Evolutionary conservation across 495 filamentous ascomycete genomes (phyloP).

Genomic region (Xylaria venustula): DNA sequence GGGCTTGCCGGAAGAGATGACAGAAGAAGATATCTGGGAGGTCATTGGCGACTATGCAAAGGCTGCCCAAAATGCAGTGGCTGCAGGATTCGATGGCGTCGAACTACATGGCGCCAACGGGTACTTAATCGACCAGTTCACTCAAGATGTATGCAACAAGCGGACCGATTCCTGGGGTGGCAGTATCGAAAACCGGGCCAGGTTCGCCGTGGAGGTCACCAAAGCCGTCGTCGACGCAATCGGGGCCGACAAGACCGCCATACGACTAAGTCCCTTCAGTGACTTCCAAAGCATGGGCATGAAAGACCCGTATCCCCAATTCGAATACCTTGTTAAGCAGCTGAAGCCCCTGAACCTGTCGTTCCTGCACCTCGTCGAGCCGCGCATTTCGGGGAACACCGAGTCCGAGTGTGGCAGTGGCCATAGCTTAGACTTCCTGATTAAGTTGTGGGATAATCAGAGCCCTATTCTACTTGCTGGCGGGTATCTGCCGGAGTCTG

Average conservation of each 20-base stretch:
- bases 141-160: conserved; percentile 49
- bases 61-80: conserved; percentile 36
- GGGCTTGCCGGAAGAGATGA: conserved; percentile 43
- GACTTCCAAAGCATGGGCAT: conserved; percentile 53
- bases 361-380: conserved; percentile 55
- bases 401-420: conserved; percentile 37
- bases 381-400: conserved; percentile 39
- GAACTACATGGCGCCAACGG: conserved; percentile 59
- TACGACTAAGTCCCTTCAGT: conserved; percentile 50
- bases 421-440: conserved; percentile 51
- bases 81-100: conserved; percentile 52
- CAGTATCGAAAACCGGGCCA: conserved; percentile 48
- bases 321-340: conserved; percentile 46
- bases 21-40: conserved; percentile 42
- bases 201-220: conserved; percentile 47
- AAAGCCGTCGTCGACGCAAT: conserved; percentile 33
- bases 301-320: conserved; percentile 57
- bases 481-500: conserved; percentile 52
- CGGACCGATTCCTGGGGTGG: conserved; percentile 55
- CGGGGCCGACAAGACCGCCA: conserved; percentile 38
- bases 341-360: conserved; percentile 49
- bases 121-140: conserved; percentile 57
- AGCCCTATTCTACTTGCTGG: conserved; percentile 59
- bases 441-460: conserved; percentile 39
- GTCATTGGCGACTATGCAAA: conserved; percentile 36